phyloP scores from a whole-genome alignment of 2,329 filamentous ascomycete genomes.

The Geoglossum cookeanum region DNA sequence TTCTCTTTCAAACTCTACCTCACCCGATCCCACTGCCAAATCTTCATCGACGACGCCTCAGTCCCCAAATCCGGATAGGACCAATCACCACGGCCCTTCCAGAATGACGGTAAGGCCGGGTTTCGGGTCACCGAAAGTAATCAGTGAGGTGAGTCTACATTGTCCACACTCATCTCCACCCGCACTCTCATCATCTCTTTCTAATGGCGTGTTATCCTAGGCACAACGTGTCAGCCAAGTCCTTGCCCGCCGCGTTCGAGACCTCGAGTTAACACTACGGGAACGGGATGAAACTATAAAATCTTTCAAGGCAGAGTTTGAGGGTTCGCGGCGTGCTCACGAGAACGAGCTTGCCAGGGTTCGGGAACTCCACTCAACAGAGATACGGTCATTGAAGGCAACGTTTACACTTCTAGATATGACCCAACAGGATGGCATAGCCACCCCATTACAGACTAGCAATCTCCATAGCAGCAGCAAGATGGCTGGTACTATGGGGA shows the following conservation, averaged over 20 bases:
- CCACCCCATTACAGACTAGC: not conserved
- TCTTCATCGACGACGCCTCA: not conserved
- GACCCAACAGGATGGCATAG: not conserved
- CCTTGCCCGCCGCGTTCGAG: constrained; percentile 1
- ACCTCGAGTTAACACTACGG: not conserved
- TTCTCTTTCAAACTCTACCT: not conserved
- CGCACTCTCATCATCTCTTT: not conserved
- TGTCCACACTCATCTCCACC: not conserved
- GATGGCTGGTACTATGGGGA: not conserved
- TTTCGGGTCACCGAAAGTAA: not conserved
- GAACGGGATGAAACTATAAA: not conserved
- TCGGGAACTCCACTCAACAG: not conserved
- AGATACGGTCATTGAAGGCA: not conserved
- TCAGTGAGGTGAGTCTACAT: not conserved
- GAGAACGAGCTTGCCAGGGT: not conserved
- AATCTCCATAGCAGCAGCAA: not conserved
- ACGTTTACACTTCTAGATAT: not conserved
- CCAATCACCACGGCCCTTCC: not conserved
- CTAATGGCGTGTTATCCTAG: not conserved
- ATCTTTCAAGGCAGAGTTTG: not conserved
- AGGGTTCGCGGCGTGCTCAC: not conserved
- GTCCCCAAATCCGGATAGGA: not conserved
- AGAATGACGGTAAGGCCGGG: not conserved
- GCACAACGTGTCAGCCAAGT: constrained; percentile 2
- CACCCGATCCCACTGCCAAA: not conserved